Evolutionary conservation across 148 eudicot genomes (phyloP), one percentile per base, ranked within the genome.

Genomic region (Chenopodium quinoa): DNA sequence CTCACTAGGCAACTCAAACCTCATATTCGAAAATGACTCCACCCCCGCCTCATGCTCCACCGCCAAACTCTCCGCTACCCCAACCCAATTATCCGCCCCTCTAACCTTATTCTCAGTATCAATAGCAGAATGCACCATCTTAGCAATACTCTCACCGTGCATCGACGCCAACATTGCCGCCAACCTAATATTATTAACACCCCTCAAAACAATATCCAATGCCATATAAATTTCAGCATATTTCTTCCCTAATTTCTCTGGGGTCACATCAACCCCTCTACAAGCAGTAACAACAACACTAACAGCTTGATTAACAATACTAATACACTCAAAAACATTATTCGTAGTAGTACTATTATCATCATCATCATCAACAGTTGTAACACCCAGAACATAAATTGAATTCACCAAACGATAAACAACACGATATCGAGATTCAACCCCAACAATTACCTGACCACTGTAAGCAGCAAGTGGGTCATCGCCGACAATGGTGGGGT

Each of bases 141-240:
- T 95, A 14, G 98, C 95, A 48, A 95, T 88, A 50, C 91, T 90
- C 34, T 95, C 98, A 2, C 96, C 96, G 76, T 95, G 98, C 91
- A 95, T 75, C 2, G 93, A 81, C 12, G 90, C 94, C 46, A 95
- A 84, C 98, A 95, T 95, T 0, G 98, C 95, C 0, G 97, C 94
- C 12, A 95, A 81, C 88, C 98, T 87, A 74, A 95, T 95, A 78
- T 84, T 91, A 86, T 94, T 93, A 70, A 95, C 97, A 5, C 98
- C 98, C 71, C 94, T 86, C 86, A 95, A 84, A 17, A 95, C 97
- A 78, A 95, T 95, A 86, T 95, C 98, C 81, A 95, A 80, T 6
- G 98, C 98, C 98, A 95, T 93, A 32, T 95, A 95, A 73, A 95
- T 82, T 86, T 95, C 98, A 2, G 94, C 93, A 52, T 95, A 95